Evolutionary conservation across 495 filamentous ascomycete species (phyloP).

Genomic region (Thozetella sp.): DNA sequence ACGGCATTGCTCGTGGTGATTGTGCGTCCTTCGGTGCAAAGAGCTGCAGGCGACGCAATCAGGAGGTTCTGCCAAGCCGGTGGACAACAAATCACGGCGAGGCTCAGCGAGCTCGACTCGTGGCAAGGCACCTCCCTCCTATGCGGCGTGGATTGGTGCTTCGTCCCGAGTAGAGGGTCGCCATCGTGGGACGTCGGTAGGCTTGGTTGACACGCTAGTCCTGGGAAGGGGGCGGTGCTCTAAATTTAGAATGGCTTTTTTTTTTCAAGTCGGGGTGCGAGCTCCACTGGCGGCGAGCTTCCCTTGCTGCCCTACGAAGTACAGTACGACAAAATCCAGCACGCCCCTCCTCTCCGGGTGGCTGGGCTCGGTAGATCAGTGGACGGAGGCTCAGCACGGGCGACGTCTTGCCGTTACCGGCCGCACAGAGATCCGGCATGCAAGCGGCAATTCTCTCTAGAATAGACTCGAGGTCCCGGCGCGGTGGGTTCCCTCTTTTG

Average conservation of each 20-base stretch:
- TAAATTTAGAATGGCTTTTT: neutral
- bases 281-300: neutral
- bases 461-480: neutral
- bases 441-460: neutral
- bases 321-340: neutral
- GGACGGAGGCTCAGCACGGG: neutral
- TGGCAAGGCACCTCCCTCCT: too few species aligned
- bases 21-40: too few species aligned
- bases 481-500: neutral
- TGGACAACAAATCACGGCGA: neutral
- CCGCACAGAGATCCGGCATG: neutral
- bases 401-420: neutral
- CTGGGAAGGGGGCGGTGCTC: neutral
- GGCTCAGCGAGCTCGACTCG: slow-evolving; percentile 2
- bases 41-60: neutral
- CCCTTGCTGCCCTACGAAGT: neutral
- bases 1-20: too few species aligned
- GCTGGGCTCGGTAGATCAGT: neutral
- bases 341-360: too few species aligned
- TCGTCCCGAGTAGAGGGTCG: neutral
- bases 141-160: neutral
- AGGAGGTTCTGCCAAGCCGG: neutral
- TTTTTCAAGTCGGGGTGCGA: neutral
- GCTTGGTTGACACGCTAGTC: neutral
- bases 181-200: neutral